These are phyloP conservation scores for Fusarium piperis DNA, from an alignment of 2,329 filamentous ascomycete genomes.

Conservation along the genomic window DNA sequence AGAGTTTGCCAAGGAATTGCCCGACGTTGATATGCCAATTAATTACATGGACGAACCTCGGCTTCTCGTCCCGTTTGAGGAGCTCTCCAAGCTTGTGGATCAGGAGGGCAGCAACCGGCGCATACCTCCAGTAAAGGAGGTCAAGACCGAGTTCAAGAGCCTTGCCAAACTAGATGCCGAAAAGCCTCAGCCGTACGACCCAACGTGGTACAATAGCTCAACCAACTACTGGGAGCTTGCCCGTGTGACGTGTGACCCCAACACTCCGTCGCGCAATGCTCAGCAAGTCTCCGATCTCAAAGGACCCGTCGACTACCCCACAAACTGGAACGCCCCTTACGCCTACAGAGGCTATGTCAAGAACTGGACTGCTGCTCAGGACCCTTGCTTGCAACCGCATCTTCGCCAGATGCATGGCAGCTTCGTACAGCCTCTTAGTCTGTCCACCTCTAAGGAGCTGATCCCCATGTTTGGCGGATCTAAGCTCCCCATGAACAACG, in stretches of 20 bases:
- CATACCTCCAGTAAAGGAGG: constrained; percentile 54
- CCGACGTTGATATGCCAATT: constrained; percentile 74
- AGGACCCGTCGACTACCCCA: constrained; percentile 47
- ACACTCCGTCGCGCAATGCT: constrained; percentile 57
- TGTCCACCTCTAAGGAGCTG: constrained; percentile 63
- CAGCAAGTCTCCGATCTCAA: constrained; percentile 44
- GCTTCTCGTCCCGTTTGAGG: constrained; percentile 68
- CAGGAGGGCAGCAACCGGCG: constrained; percentile 57
- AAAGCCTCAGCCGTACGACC: constrained; percentile 52
- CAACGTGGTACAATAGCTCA: constrained; percentile 57
- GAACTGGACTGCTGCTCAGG: constrained; percentile 67
- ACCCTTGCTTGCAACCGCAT: constrained; percentile 68
- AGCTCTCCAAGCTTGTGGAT: constrained; percentile 61
- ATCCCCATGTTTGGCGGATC: constrained; percentile 71
- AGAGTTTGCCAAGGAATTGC: constrained; percentile 63
- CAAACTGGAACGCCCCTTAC: constrained; percentile 49
- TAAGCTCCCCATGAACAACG: constrained; percentile 70
- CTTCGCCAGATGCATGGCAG: constrained; percentile 63
- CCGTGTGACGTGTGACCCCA: constrained; percentile 65
- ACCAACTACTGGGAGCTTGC: constrained; percentile 69
- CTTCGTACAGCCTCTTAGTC: constrained; percentile 63
- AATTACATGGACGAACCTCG: constrained; percentile 72
- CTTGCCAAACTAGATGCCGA: constrained; percentile 50
- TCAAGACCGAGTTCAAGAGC: constrained; percentile 56
- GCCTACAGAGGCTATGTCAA: constrained; percentile 60